phyloP scores from a whole-genome alignment of 306 rosid genomes.

The Sindora glabra region DNA sequence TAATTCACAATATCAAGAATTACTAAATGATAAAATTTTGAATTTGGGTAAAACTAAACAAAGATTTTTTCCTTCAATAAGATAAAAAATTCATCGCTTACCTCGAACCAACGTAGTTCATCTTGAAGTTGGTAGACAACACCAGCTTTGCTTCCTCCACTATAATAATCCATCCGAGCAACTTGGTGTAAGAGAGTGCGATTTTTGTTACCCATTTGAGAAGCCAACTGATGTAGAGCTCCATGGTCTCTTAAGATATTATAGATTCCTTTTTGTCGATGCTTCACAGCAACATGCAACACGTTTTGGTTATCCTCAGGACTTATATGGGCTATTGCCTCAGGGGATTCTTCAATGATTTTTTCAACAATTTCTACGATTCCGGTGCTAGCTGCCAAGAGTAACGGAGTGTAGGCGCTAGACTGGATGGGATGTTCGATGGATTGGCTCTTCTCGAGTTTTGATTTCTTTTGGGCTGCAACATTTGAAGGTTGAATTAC shows the following conservation, averaged over 20 bases:
- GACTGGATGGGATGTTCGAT: too few relatives aligned
- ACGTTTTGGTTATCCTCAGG: background rate
- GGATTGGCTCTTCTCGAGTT: background rate
- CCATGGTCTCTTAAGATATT: background rate
- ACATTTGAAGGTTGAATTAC: background rate
- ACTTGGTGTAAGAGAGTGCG: slow-evolving; percentile 20
- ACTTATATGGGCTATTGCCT: background rate
- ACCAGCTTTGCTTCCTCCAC: slow-evolving; percentile 6
- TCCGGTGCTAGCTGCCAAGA: background rate
- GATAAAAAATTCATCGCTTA: background rate
- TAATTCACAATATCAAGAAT: too few relatives aligned
- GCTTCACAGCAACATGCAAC: slow-evolving; percentile 15
- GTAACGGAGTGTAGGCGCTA: background rate
- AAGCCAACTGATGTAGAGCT: background rate
- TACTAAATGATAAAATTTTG: too few relatives aligned
- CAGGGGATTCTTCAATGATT: background rate
- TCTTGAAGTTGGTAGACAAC: slow-evolving; percentile 21
- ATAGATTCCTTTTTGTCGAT: background rate
- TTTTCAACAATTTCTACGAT: background rate
- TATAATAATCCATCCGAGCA: background rate
- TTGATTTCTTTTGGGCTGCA: background rate
- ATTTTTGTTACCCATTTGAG: background rate
- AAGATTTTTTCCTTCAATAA: too few relatives aligned
- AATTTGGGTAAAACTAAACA: too few relatives aligned
- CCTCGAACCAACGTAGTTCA: slow-evolving; percentile 22